Evolutionary conservation across 1,284 basidiomycete genomes (phyloP), one percentile per base, ranked within the genome.

Genomic region (Ustilago trichophora): DNA sequence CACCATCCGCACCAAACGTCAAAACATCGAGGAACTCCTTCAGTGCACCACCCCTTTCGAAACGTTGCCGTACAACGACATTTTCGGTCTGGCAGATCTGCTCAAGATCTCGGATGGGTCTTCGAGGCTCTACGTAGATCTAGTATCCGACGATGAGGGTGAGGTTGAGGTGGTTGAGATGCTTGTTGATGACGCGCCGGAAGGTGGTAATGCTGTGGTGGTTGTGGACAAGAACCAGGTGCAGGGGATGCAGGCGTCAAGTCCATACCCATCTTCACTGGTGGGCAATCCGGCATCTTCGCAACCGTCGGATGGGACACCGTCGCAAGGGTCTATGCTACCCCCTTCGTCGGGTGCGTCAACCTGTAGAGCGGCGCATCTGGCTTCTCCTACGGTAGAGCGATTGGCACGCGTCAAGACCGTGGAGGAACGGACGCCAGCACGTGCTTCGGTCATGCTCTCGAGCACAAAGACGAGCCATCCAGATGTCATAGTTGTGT

Each of bases 11-110:
- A 43, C 49, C 3, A 69, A 69, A 19, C 47, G 66, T 7, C 59
- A 69, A 19, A 64, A 69, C 53, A 49, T 69, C 16, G 60, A 69
- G 21, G 60, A 69, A n/a, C 48, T 69, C 1, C 25, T 69, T 2
- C 35, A 38, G 16, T 64, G 58, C 52, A 64, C 66, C 1, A 53
- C 48, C 8, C 60, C 66, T 1, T 69, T 69, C 42, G 60, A 64
- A 15, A 60, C 60, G 6, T 32, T 64, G 18, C 66, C 66, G 2
- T 69, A 63, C 54, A 55, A 60, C 50, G 66, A 69, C 34, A 55
- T 69, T 7, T 55, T 59, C 35, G 66, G 56, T 22, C 56, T 69
- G 7, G 55, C 60, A 4, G 60, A 64, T n/a, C 47, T 63, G 46
- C 56, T 63, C 42, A 58, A 47, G 19, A 26, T 64, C 16, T 21